Evolutionary conservation across 805 yeast species (phyloP), one percentile per base, ranked within the genome.

Genomic region (Tetrapisispora arboricola): DNA sequence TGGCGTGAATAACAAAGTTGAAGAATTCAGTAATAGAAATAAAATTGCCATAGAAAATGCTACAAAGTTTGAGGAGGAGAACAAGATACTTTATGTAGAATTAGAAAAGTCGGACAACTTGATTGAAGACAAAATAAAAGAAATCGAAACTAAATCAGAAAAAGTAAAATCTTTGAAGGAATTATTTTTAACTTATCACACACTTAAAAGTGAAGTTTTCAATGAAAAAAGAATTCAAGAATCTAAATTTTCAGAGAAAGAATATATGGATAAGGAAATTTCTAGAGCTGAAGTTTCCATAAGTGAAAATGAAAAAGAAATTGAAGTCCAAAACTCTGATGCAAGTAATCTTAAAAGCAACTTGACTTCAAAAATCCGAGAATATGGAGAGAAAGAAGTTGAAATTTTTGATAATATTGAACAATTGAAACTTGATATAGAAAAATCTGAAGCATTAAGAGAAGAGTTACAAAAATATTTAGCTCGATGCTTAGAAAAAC

Each of bases 251-350:
- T 75, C 74, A 27, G 95, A 86, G 50, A 71, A 68, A 35, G 73
- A 66, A 38, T 87, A 83, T 58, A 80, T 79, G 76, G 51, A 58
- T 8, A 66, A 65, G 24, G 90, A 84, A 54, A 70, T 75, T 24
- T 60, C 59, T 16, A 71, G 76, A 39, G 81, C 86, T 0, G 49
- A 57, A 10, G 60, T 58, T 8, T 71, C 86, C 0, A 66, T 72
- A 0, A 47, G 48, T 11, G 80, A 74, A 15, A 69, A 78, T 0
- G 53, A 62, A 1, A 35, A 34, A 1, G 65, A 59, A 29, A 62
- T 68, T 6, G 30, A 44, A 42, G 33, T 36, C 7, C 32, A 50
- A 3, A 35, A 42, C 4, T 35, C 45, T 3, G 51, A 53, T 12
- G 28, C 47, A 2, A 41, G 43, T 4, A 40, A 32, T 2, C 29